Conservation (phyloP, 768 basidiomycete species). For the Rhodotorula toruloides region DNA sequence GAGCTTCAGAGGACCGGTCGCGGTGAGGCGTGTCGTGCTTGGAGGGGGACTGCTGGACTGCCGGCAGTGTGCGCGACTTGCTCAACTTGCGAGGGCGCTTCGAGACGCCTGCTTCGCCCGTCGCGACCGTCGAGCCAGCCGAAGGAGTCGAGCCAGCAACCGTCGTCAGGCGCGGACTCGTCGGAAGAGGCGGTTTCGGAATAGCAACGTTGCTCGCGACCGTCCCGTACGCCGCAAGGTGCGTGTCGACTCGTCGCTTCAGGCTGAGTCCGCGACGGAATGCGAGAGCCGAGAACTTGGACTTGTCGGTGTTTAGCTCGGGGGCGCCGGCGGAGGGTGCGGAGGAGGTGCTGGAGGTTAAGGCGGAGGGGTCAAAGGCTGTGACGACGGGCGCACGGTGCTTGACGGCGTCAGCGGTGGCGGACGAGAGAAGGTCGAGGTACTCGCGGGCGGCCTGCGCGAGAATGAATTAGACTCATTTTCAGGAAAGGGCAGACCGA, state of each 20-base stretch:
- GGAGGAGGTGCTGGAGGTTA: background rate
- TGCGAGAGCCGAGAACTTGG: background rate
- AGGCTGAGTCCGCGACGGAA: conserved; percentile 7
- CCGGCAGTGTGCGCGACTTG: background rate
- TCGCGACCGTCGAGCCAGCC: background rate
- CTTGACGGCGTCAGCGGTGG: background rate
- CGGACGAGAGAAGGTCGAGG: conserved; percentile 20
- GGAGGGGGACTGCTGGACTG: background rate
- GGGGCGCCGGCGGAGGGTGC: background rate
- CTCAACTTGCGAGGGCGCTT: conserved; percentile 10
- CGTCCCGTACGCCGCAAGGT: conserved; percentile 10
- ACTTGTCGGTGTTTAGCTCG: background rate
- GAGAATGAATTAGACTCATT: background rate
- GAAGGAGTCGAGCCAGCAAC: background rate
- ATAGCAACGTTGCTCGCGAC: background rate
- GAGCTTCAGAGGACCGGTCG: background rate
- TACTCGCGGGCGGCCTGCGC: conserved; percentile 13
- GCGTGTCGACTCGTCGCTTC: conserved; percentile 23
- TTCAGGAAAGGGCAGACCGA: too few species aligned
- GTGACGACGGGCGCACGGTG: background rate
- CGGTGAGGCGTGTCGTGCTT: background rate
- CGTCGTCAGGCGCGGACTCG: background rate
- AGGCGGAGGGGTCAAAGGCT: conserved; percentile 14
- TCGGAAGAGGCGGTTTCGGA: conserved; percentile 1
- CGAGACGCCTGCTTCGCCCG: background rate